Conservation (phyloP, 129 eudicot species). For the Tagetes patula region DNA sequence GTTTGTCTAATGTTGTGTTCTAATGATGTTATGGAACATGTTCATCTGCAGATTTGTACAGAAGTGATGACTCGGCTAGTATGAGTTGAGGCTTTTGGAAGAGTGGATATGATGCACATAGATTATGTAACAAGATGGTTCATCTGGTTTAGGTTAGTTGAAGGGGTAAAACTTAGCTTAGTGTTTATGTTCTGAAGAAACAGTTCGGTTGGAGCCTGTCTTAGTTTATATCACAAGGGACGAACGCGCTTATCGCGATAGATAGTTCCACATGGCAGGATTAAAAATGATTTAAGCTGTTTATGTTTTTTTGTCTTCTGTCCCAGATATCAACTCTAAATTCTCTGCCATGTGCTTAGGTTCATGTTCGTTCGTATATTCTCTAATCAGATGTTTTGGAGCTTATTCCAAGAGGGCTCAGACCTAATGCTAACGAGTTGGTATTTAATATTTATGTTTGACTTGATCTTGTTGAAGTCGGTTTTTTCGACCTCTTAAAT, state of each 20-base stretch:
- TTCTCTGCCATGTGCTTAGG: not conserved
- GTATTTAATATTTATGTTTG: too few species aligned
- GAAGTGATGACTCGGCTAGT: constrained; percentile 26
- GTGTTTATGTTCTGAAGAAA: constrained; percentile 7
- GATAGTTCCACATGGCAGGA: not conserved
- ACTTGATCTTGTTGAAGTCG: not conserved
- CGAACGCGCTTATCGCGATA: not conserved
- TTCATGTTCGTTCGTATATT: not conserved
- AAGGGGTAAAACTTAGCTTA: not conserved
- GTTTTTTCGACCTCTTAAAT: not conserved
- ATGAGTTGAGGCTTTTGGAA: constrained; percentile 27
- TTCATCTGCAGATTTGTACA: constrained; percentile 13
- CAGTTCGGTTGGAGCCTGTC: not conserved
- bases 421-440: not conserved
- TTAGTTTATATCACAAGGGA: constrained; percentile 1
- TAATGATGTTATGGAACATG: not conserved
- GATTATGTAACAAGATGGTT: constrained; percentile 2
- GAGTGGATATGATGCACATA: constrained; percentile 16
- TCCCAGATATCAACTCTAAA: not conserved
- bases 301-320: not conserved
- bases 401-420: not conserved
- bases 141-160: constrained; percentile 8
- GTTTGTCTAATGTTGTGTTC: not conserved
- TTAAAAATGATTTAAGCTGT: constrained; percentile 4
- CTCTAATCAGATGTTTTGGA: not conserved